phyloP scores from a whole-genome alignment of 192 early-diverging fungal genomes.

The Backusella circina region DNA sequence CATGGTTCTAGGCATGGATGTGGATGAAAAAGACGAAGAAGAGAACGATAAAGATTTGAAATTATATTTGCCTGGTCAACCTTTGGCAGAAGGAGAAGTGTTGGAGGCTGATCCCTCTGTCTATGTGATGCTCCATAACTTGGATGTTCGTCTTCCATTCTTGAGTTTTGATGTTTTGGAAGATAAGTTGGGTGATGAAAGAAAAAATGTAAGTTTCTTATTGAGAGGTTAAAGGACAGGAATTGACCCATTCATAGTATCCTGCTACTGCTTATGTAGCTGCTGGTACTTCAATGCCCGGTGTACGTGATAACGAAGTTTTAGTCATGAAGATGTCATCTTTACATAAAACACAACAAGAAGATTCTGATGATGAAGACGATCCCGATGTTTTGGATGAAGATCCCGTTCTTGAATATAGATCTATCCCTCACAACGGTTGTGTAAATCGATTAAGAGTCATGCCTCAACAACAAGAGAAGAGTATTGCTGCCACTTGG shows the following conservation, averaged over 20 bases:
- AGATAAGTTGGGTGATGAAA: slow-evolving; percentile 76
- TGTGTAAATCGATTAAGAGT: slow-evolving; percentile 59
- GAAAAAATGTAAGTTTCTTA: slow-evolving; percentile 53
- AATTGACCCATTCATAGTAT: slow-evolving; percentile 47
- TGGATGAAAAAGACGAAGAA: slow-evolving; percentile 49
- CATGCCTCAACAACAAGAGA: slow-evolving; percentile 66
- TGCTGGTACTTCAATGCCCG: slow-evolving; percentile 90
- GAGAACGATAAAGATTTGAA: slow-evolving; percentile 58
- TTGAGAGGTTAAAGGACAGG: not conserved
- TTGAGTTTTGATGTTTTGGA: slow-evolving; percentile 93
- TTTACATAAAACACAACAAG: slow-evolving; percentile 88
- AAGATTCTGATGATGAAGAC: slow-evolving; percentile 72
- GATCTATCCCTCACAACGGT: slow-evolving; percentile 79
- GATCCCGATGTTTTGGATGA: slow-evolving; percentile 90
- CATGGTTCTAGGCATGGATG: slow-evolving; percentile 39
- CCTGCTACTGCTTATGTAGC: slow-evolving; percentile 92
- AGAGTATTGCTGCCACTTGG: slow-evolving; percentile 87
- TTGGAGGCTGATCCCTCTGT: slow-evolving; percentile 92
- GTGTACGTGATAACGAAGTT: slow-evolving; percentile 82
- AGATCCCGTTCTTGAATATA: slow-evolving; percentile 88
- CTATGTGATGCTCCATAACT: slow-evolving; percentile 95
- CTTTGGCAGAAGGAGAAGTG: slow-evolving; percentile 80
- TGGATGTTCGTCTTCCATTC: slow-evolving; percentile 94
- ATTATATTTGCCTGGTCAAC: slow-evolving; percentile 90
- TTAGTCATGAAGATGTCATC: slow-evolving; percentile 95